Base-by-base conservation (phyloP, 2,329 filamentous ascomycete genomes). In the Conoideocrella luteorostrata region DNA sequence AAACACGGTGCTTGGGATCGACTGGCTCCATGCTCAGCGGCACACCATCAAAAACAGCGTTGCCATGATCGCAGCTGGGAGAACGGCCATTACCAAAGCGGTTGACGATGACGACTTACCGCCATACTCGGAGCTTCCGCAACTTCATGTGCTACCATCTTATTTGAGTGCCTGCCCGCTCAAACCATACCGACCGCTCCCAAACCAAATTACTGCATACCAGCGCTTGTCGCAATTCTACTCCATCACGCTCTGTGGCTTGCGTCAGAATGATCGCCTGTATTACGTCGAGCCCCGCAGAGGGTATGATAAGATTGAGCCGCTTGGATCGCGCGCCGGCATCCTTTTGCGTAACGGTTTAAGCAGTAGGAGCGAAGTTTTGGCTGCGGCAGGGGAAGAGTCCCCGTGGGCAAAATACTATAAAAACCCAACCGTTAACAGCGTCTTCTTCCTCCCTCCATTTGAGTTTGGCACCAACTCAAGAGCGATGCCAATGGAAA, bases 401-500 rank as follows among this genome's bases (percentile, higher is more conserved):
- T 17, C 29, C 7, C 39, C 39, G 5, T 4, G n/a, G 12, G 39
- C 26, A n/a, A 34, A 4, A 5, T 34, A 34, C n/a, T 11, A 7
- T 15, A 34, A 34, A 34, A 17, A 34, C n/a, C n/a, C 23, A 13
- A 21, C 17, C 12, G 11, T 18, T n/a, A 41, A 29, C 39, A 41
- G 26, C 18, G 39, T 41, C 10, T 32, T 41, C 12, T 41, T 41
- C 39, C 17, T 41, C 18, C 39, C 39, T 15, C 39, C 39, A 5
- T 12, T 41, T 17, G 39, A 22, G 13, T 22, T 41, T n/a, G 39
- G 39, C 28, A 41, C 39, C 28, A 41, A 41, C 28, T 41, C 39
- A 28, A 20, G 39, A 24, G 39, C 39, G 26, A 41, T 41, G 39
- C 3, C 18, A 6, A 41, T 41, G 39, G 39, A 41, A n/a, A 32